Conservation (phyloP, 2,329 filamentous ascomycete species). For the Venturia oleaginea region DNA sequence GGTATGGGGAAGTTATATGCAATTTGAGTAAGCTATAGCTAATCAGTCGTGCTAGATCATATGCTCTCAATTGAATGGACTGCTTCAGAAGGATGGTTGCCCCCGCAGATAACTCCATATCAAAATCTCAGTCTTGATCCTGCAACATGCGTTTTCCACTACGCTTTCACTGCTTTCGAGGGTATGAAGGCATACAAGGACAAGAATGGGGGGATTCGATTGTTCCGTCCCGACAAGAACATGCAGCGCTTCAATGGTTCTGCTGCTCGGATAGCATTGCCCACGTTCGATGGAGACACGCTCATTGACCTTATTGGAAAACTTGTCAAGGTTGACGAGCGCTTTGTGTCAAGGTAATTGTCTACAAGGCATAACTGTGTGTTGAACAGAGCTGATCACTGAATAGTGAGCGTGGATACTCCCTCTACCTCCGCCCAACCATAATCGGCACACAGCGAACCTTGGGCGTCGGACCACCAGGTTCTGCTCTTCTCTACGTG, state of each 20-base stretch:
- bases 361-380: not conserved
- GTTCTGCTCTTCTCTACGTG: constrained; percentile 83
- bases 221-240: constrained; percentile 94
- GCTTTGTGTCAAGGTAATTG: constrained; percentile 72
- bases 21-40: constrained; percentile 16
- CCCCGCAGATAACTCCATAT: constrained; percentile 80
- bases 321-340: constrained; percentile 70
- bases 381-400: constrained; percentile 1
- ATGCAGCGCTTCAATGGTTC: constrained; percentile 94
- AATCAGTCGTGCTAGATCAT: constrained; percentile 57
- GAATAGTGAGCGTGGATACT: constrained; percentile 62
- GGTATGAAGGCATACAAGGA: constrained; percentile 99
- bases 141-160: constrained; percentile 95
- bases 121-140: constrained; percentile 96
- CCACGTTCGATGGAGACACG: constrained; percentile 66
- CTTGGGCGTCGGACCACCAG: constrained; percentile 84
- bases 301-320: constrained; percentile 74
- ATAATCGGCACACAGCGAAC: constrained; percentile 96
- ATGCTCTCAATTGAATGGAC: constrained; percentile 97
- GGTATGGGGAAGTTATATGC: constrained; percentile 42
- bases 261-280: constrained; percentile 81
- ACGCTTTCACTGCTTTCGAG: constrained; percentile 96
- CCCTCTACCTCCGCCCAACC: constrained; percentile 88
- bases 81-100: constrained; percentile 69
- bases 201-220: constrained; percentile 62